Percentiles rank a stretch among this genome's conserved stretches.
phyloP scores from a whole-genome alignment of 768 basidiomycete genomes.

The Hydnum rufescens region DNA sequence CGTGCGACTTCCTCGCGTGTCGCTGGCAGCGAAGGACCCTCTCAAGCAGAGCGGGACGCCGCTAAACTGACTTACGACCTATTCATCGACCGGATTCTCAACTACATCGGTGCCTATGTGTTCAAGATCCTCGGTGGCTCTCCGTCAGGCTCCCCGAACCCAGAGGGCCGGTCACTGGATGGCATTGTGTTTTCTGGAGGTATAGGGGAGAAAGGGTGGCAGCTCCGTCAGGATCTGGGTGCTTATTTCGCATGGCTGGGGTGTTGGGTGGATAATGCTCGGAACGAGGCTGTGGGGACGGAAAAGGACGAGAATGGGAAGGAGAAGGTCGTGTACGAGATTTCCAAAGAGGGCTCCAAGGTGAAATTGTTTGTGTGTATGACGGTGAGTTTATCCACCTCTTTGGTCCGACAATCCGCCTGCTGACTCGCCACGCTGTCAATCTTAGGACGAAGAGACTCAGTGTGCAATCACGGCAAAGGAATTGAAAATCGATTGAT shows the following conservation, averaged over 20 bases:
- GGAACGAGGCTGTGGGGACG: conserved; percentile 25
- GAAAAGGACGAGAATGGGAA: conserved; percentile 13
- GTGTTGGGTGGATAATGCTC: conserved; percentile 29
- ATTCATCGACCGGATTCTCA: conserved; percentile 54
- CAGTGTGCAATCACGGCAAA: conserved; percentile 11
- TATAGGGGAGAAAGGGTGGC: conserved; percentile 57
- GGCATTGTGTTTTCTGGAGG: conserved; percentile 76
- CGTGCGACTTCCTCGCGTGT: conserved; percentile 23
- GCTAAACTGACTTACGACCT: conserved; percentile 51
- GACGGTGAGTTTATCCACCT: conserved; percentile 24
- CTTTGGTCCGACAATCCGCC: too few relatives aligned
- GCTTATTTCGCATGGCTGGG: conserved; percentile 40
- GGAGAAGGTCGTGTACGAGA: conserved; percentile 27
- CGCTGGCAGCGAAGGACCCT: conserved; percentile 11
- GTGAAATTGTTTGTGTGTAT: conserved; percentile 35
- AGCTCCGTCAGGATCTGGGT: conserved; percentile 39
- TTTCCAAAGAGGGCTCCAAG: conserved; percentile 18
- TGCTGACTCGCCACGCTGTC: background rate
- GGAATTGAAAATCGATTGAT: too few relatives aligned
- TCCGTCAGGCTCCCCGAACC: conserved; percentile 9
- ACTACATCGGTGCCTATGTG: conserved; percentile 55
- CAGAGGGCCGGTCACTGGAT: conserved; percentile 29
- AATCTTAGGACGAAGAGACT: conserved; percentile 11
- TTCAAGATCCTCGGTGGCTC: conserved; percentile 34
- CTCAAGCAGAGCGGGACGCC: conserved; percentile 19